phyloP scores from a whole-genome alignment of 257 asterid genomes.

The Eucommia ulmoides region DNA sequence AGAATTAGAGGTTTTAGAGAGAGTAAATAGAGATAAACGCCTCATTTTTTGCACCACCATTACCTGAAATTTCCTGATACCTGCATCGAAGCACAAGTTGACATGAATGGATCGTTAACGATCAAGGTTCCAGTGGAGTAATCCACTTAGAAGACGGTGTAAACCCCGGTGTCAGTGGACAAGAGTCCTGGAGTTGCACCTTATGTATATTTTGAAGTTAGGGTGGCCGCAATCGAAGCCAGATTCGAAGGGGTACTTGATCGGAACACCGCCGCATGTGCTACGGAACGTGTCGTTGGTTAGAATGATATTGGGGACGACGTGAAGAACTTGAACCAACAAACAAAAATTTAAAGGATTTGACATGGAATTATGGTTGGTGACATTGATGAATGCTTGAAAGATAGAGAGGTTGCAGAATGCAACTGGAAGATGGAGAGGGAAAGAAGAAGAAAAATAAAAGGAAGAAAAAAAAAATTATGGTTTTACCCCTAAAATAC shows the following conservation, averaged over 20 bases:
- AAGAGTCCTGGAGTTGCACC: conserved; percentile 27
- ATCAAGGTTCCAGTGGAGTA: conserved; percentile 30
- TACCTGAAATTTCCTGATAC: conserved; percentile 56
- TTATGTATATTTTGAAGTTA: conserved; percentile 30
- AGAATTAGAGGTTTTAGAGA: no score
- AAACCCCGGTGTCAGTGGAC: conserved; percentile 31
- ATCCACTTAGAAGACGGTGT: conserved; percentile 37
- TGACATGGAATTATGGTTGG: conserved; percentile 4
- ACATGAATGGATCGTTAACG: conserved; percentile 52
- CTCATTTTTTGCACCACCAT: no score
- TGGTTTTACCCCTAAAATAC: no score
- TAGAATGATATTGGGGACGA: conserved; percentile 35
- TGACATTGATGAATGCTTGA: conserved; percentile 17
- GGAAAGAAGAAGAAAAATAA: no score
- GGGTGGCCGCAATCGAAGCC: conserved; percentile 57
- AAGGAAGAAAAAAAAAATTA: no score
- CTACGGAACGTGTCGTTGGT: conserved; percentile 30
- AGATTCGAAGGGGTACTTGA: conserved; percentile 56
- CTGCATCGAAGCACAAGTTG: conserved; percentile 71
- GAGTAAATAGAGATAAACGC: no score
- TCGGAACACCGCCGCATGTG: conserved; percentile 29
- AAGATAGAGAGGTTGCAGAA: neutral
- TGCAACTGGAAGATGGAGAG: no score
- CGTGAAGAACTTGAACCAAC: conserved; percentile 15
- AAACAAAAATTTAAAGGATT: conserved; percentile 1